Base-by-base conservation (phyloP, 441 rosid genomes). In the Kokia cookei region DNA sequence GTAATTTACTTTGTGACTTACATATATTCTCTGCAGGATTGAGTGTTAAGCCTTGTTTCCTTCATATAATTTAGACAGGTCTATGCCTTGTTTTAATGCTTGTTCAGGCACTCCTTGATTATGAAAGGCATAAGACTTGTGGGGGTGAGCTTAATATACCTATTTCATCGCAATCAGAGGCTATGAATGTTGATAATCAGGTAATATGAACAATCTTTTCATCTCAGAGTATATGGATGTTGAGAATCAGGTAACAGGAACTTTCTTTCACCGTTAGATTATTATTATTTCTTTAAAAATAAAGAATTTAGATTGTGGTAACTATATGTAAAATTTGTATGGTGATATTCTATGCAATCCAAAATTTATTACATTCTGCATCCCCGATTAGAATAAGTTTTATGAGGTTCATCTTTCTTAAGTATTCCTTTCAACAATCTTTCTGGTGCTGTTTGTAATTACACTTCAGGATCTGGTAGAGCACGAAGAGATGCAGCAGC, bases 401-500 rank as follows among this genome's bases (percentile, higher is more conserved):
- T 57, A 17, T 60, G 15, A n/a, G 50, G 6, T 22, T 22, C 15
- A 67, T 61, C 53, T 53, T 63, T 73, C 64, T 54, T 72, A n/a
- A 54, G 50, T 74, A 32, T 63, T 63, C 3, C 19, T 68, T 72
- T 61, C 51, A 61, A 75, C 37, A 72, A 73, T 67, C 65, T 72
- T 73, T 67, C 9, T 78, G 67, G 51, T 77, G 57, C 22, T 77
- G 45, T 13, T 72, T 65, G 43, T 78, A 71, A 82, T 72, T 78
- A 88, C 91, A 87, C 86, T 64, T 76, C 88, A 42, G 89, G 89
- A 65, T 86, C 91, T 15, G 90, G 91, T 70, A 86, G 95, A 76
- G 87, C 89, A 9, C 84, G 88, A 77, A 88, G 93, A 76, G 93
- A 88, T 80, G 81, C 95, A 74, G 91, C 93, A 27, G 82, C 90